Evolutionary conservation across 2,329 filamentous ascomycete species (phyloP), one percentile per base, ranked within the genome.

Genomic region (Venturiaceae sp.): DNA sequence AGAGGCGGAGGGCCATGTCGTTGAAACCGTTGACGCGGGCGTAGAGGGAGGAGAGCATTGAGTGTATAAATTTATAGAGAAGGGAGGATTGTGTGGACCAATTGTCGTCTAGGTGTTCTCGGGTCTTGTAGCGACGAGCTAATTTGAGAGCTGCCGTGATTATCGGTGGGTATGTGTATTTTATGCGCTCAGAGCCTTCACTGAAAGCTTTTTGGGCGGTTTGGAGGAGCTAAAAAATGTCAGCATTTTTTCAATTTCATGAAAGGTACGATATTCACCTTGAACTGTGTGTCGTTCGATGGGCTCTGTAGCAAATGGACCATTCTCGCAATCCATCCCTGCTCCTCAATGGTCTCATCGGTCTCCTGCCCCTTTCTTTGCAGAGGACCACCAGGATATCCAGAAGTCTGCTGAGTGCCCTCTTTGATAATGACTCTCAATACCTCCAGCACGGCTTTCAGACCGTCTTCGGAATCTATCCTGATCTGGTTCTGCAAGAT

Each of bases 311-410:
- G 83, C 58, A 96, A 78, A 74, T 99, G 94, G 19, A 96, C 85
- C 68, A 99, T 86, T 65, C 94, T 83, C 36, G 94, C 94, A 57
- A 99, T 80, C 91, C 91, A 96, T 55, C 94, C 94, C 77, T 99
- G 94, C 74, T 99, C 94, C 73, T 99, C 92, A 67, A 97, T 85
- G 0, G 92, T 97, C 75, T 99, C 95, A 62, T 99, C 94, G 0
- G 94, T 97, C 76, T 99, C 95, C 52, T 82, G 77, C 21, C 83
- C 83, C 62, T 90, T 85, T 62, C 90, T 81, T 67, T 92, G 88
- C 14, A 79, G 74, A 5, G 87, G 83, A 39, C 87, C 84, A 3
- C 90, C 89, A 0, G 92, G 86, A 66, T 96, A 96, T 32, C 90
- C 90, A 52, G 84, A 82, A n/a, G 89, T 84, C 57, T 75, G 71